These are phyloP conservation scores for Stachybotrys chlorohalonatus DNA, from an alignment of 2,329 filamentous ascomycete species.

Conservation along the genomic window DNA sequence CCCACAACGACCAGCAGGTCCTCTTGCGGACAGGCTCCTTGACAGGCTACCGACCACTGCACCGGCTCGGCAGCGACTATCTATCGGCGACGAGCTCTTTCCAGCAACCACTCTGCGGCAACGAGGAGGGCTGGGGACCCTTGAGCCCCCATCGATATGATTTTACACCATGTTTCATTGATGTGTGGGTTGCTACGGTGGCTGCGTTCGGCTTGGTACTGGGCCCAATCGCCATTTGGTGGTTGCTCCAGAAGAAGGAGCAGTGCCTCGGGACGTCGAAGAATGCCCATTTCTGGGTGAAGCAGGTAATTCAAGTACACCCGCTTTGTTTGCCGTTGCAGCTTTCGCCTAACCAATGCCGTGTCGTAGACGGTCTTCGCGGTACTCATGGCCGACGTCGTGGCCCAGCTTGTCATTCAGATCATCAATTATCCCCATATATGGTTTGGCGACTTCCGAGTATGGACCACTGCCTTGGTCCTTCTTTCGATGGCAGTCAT, in stretches of 20 bases:
- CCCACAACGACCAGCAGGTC: constrained; percentile 32
- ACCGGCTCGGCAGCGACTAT: constrained; percentile 49
- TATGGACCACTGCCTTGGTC: constrained; percentile 70
- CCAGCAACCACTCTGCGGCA: constrained; percentile 72
- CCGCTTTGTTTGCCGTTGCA: background rate
- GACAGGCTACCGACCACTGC: constrained; percentile 43
- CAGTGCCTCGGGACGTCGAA: constrained; percentile 56
- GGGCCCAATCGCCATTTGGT: constrained; percentile 71
- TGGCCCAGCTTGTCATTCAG: constrained; percentile 67
- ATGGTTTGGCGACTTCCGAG: constrained; percentile 76
- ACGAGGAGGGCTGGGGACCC: constrained; percentile 91
- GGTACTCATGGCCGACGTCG: constrained; percentile 58
- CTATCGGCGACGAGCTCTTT: constrained; percentile 40
- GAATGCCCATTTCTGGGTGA: constrained; percentile 88
- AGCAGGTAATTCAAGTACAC: constrained; percentile 54
- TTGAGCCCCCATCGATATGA: constrained; percentile 81
- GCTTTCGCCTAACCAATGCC: no score
- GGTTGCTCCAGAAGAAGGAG: constrained; percentile 62
- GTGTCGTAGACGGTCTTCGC: constrained; percentile 45
- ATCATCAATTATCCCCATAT: constrained; percentile 58
- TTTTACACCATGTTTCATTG: constrained; percentile 95
- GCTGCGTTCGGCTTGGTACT: constrained; percentile 71
- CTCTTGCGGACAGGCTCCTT: constrained; percentile 51
- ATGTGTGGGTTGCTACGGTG: constrained; percentile 75
- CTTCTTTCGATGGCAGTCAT: constrained; percentile 65